These are phyloP conservation scores for Musa schizocarpa DNA, from an alignment of 176 grass and related monocot genomes.

Conservation along the genomic window DNA sequence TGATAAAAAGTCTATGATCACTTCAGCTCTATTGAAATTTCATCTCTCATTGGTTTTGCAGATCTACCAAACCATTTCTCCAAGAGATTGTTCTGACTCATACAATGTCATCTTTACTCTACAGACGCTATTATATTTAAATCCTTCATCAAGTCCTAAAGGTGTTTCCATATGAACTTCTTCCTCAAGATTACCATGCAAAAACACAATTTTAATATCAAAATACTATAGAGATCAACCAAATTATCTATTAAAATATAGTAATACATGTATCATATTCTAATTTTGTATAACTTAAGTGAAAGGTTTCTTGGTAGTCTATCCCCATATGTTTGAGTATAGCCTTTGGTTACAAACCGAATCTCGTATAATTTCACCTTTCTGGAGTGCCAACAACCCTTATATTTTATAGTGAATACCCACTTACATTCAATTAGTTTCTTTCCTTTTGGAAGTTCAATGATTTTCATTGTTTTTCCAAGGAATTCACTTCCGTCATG, in stretches of 20 bases:
- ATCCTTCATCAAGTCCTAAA: neutral
- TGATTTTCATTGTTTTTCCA: neutral
- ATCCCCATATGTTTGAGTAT: neutral
- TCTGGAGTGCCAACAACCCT: neutral
- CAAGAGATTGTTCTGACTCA: neutral
- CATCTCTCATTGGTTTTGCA: neutral
- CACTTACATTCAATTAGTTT: neutral
- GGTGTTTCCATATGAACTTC: neutral
- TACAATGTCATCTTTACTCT: neutral
- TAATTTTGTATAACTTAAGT: neutral
- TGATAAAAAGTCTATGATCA: neutral
- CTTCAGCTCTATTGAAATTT: neutral
- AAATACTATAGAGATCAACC: too few species aligned
- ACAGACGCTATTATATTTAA: neutral
- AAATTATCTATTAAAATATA: too few species aligned
- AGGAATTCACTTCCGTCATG: too few species aligned
- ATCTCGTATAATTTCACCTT: neutral
- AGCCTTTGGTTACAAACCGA: neutral
- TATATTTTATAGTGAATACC: neutral
- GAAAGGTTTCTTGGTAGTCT: neutral
- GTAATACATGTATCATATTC: neutral
- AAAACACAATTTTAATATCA: too few species aligned
- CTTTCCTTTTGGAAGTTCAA: neutral
- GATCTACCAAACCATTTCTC: neutral
- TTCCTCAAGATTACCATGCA: neutral